Conservation (phyloP, 768 basidiomycete genomes). For the Pholiota molesta region DNA sequence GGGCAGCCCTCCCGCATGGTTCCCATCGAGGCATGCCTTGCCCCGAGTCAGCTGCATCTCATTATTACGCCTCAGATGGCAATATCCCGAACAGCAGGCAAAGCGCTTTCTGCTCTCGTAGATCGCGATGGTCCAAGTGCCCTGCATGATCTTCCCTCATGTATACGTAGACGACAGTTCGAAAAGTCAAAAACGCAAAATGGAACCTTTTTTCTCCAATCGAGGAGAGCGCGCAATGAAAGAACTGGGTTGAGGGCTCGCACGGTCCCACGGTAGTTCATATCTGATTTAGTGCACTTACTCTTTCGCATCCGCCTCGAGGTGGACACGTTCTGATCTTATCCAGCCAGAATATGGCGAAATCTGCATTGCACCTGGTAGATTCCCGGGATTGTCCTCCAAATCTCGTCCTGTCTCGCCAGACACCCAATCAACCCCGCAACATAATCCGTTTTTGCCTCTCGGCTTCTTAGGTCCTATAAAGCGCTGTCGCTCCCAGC, state of each 20-base stretch:
- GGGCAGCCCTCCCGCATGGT: neutral
- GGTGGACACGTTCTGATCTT: slow-evolving; percentile 53
- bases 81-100: slow-evolving; percentile 3
- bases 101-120: slow-evolving; percentile 9
- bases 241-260: slow-evolving; percentile 20
- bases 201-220: slow-evolving; percentile 9
- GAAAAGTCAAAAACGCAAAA: slow-evolving; percentile 17
- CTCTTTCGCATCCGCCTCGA: slow-evolving; percentile 30
- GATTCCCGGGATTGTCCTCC: slow-evolving; percentile 23
- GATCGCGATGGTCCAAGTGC: neutral
- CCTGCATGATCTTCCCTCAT: slow-evolving; percentile 8
- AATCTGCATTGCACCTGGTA: slow-evolving; percentile 32
- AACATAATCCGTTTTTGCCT: slow-evolving; percentile 33
- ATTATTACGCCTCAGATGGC: slow-evolving; percentile 10
- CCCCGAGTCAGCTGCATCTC: slow-evolving; percentile 15
- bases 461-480: slow-evolving; percentile 33
- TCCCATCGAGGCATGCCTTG: slow-evolving; percentile 5
- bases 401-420: slow-evolving; percentile 30
- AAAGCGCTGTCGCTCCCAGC: slow-evolving; percentile 32
- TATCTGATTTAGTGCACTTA: slow-evolving; percentile 15
- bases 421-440: slow-evolving; percentile 32
- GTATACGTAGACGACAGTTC: neutral
- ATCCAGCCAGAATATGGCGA: slow-evolving; percentile 36
- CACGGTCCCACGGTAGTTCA: slow-evolving; percentile 25
- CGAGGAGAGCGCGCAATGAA: neutral